Evolutionary conservation across 179 eudicot genomes (phyloP), one percentile per base, ranked within the genome.

Genomic region (Nepenthes alata): DNA sequence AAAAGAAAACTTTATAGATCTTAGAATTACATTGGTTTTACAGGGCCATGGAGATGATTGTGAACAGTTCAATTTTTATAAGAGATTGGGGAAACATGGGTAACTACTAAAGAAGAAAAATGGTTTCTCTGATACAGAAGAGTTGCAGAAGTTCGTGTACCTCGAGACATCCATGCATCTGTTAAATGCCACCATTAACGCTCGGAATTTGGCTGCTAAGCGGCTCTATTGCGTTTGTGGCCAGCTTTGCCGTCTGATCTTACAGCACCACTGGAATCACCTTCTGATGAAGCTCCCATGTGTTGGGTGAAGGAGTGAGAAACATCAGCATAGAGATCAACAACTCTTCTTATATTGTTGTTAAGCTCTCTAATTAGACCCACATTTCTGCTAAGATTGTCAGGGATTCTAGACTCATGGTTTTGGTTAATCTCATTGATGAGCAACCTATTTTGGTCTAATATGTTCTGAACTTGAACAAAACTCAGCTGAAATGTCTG

Each of bases 371-470:
- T 80, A 35, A 91, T 89, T 58, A 91, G 61, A 14, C 95, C 95
- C 41, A 91, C 98, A 77, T 91, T 91, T 56, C 86, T 70, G 71
- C 81, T 72, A 56, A 91, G 75, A 15, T 86, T 91, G 58, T 84
- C 87, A 4, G 98, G 96, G 58, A 91, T 74, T 54, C 87, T 81
- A 2, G 98, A 91, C 70, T 89, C 96, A 25, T 88, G 98, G 53
- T 91, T 91, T 64, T 89, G 98, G 73, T 91, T 91, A 58, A 91
- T 91, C 81, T 91, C 86, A 65, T 82, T 86, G 80, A 91, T 91
- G 3, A 91, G 71, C 64, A 84, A 65, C 75, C 96, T 77, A 78
- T 91, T 91, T 45, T 88, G 91, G 53, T 91, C 97, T 70, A 91
- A 65, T 45, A 91, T 84, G 67, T 72, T 78, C 71, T 91, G 98